Base-by-base conservation (phyloP, 208 protist genomes). In the Acanthamoeba lenticulata region DNA sequence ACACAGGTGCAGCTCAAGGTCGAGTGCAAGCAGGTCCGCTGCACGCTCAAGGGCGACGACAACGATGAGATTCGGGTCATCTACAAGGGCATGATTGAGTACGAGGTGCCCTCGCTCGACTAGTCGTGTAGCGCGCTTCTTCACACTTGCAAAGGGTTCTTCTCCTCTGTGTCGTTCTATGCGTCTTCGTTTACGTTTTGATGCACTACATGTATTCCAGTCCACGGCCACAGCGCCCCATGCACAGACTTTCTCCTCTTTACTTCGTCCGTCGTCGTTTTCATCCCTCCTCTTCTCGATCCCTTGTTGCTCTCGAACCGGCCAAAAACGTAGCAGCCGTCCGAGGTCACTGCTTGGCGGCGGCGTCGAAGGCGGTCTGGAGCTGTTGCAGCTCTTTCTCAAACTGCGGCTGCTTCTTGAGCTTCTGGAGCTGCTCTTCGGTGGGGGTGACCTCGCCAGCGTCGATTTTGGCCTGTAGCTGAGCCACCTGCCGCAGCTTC, bases 1-100 rank as follows among this genome's bases (percentile, higher is more conserved):
- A n/a, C n/a, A 24, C 91, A 94, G 91, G 91, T 94, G 19, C 91
- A 94, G 69, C 34, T 94, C 27, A 49, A 62, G 40, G 91, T 94
- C 21, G 91, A 94, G 44, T 94, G 91, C 69, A 94, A 88, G 47
- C 74, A 88, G 36, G 52, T 86, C 1, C 44, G 55, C n/a, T 81
- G 74, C 74, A 94, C 72, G 27, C 91, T 94, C 21, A 81, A 69
- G 40, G 91, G 91, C 5, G 91, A 94, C 40, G 91, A 94, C 55
- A 45, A 62, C 91, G 52, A 52, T 32, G 91, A 94, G 74, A 34
- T 94, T 27, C 91, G 91, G 17, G 55, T 94, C 21, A 9, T 47
- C 24, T 88, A 52, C 42, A 94, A 94, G 91, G 91, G 74, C 65
- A 94, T 94, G 91, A 81, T 94, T 29, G 52, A 94, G 36, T 29